Conservation (phyloP, 2,329 filamentous ascomycete species). For the Xenoacremonium recifei region DNA sequence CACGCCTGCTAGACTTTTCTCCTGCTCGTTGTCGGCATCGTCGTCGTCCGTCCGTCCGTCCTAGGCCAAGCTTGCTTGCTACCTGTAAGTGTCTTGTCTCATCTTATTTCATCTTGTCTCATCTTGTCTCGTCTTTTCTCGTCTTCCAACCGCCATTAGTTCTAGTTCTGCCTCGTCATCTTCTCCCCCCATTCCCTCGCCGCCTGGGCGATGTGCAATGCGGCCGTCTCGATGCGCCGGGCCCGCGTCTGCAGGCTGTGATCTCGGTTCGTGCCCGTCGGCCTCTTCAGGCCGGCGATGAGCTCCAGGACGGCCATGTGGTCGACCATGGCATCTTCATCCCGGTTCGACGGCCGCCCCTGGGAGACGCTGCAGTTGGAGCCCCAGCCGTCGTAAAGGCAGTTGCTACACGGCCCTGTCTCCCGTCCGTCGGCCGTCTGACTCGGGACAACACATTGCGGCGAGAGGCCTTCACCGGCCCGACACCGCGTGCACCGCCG, state of each 20-base stretch:
- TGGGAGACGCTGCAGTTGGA: conserved; percentile 3
- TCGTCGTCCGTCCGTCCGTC: too few species aligned
- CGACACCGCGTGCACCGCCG: conserved; percentile 20
- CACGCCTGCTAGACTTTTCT: too few species aligned
- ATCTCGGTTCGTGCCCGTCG: conserved; percentile 13
- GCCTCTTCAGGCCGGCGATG: conserved; percentile 22
- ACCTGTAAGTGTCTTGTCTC: too few species aligned
- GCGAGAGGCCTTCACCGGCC: conserved; percentile 20
- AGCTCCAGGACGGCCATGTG: conserved; percentile 27
- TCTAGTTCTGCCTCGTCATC: conserved; percentile 28
- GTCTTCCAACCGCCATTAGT: conserved; percentile 42
- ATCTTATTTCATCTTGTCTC: too few species aligned
- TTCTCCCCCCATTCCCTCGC: conserved; percentile 25
- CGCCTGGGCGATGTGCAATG: conserved; percentile 20
- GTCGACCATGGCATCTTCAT: conserved; percentile 21
- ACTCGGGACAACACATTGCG: conserved; percentile 21
- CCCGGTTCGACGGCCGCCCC: conserved; percentile 3
- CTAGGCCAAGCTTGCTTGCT: too few species aligned
- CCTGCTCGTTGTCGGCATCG: too few species aligned
- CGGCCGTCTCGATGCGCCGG: conserved; percentile 23
- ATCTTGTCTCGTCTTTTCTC: too few species aligned
- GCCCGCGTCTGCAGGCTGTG: conserved; percentile 21
- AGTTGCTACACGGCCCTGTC: conserved; percentile 23
- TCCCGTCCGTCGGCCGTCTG: conserved; percentile 10
- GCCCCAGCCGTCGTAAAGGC: conserved; percentile 17